phyloP scores from a whole-genome alignment of 352 stramenopile genomes.

The Globisporangium sylvaticum region DNA sequence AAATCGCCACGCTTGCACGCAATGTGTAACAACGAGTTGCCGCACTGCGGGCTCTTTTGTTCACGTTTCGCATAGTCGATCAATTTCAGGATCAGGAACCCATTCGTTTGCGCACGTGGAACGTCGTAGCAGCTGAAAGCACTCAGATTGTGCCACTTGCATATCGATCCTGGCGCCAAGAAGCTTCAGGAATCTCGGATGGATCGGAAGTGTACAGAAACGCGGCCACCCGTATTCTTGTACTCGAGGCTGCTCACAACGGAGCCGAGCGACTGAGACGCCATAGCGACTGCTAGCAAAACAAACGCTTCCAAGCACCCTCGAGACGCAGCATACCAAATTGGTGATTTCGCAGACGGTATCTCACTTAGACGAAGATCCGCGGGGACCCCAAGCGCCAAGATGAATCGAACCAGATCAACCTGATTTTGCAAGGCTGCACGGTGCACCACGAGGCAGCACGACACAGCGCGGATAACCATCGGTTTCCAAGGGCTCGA shows the following conservation, averaged over 20 bases:
- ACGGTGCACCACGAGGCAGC: conserved; percentile 45
- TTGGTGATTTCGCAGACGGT: conserved; percentile 22
- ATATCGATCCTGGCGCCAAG: conserved; percentile 21
- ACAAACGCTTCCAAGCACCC: conserved; percentile 43
- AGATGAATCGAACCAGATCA: conserved; percentile 37
- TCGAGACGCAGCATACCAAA: conserved; percentile 47
- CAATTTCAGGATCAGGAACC: conserved; percentile 47
- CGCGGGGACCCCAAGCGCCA: conserved; percentile 36
- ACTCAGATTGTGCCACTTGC: conserved; percentile 54
- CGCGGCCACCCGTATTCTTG: not conserved
- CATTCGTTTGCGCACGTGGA: conserved; percentile 23
- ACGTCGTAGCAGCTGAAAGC: conserved; percentile 49
- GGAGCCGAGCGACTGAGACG: conserved; percentile 19
- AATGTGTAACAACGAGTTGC: conserved; percentile 41
- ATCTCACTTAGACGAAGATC: conserved; percentile 33
- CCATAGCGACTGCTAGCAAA: conserved; percentile 33
- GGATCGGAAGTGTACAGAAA: conserved; percentile 19
- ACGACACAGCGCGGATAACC: conserved; percentile 36
- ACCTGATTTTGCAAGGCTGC: conserved; percentile 43
- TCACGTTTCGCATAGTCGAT: conserved; percentile 36
- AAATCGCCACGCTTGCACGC: conserved; percentile 32
- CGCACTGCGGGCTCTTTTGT: conserved; percentile 7
- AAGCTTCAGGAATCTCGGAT: conserved; percentile 25
- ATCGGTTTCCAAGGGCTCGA: conserved; percentile 47
- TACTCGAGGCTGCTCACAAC: conserved; percentile 8